Conservation (phyloP, 2,329 filamentous ascomycete genomes). For the Aspergillus pseudoglaucus region DNA sequence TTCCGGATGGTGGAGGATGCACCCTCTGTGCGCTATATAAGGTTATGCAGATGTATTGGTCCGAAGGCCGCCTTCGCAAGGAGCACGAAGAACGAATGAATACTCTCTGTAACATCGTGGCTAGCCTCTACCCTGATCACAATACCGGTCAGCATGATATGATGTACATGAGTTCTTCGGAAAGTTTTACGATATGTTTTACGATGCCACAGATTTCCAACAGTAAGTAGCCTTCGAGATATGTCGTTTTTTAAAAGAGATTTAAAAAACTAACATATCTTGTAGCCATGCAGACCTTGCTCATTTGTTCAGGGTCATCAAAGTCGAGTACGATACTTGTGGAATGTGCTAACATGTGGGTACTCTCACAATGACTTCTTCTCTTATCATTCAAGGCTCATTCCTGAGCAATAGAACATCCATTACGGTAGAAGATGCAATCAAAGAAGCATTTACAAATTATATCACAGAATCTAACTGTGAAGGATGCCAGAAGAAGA, state of each 20-base stretch:
- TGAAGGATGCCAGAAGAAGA: background rate
- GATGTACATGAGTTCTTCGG: constrained; percentile 15
- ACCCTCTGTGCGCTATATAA: background rate
- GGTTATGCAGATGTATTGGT: background rate
- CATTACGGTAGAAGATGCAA: background rate
- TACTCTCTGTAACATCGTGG: constrained; percentile 2
- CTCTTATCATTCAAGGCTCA: constrained; percentile 1
- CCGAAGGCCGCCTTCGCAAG: background rate
- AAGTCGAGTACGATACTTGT: constrained; percentile 2
- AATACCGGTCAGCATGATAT: constrained; percentile 9
- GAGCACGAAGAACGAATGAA: background rate
- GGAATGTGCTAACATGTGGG: background rate
- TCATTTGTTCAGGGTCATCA: constrained; percentile 2
- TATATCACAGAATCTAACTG: background rate
- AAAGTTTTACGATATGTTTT: constrained; percentile 4
- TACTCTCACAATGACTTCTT: background rate
- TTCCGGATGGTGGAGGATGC: too few relatives aligned
- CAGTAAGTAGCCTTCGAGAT: background rate
- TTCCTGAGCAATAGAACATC: background rate
- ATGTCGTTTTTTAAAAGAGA: background rate
- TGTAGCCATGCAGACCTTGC: constrained; percentile 1
- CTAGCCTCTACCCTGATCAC: background rate
- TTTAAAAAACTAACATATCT: background rate
- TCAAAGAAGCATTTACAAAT: background rate
- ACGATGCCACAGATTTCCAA: background rate